Evolutionary conservation across 164 flowering plant species (phyloP), one percentile per base, ranked within the genome.

Genomic region (Platanus orientalis): DNA sequence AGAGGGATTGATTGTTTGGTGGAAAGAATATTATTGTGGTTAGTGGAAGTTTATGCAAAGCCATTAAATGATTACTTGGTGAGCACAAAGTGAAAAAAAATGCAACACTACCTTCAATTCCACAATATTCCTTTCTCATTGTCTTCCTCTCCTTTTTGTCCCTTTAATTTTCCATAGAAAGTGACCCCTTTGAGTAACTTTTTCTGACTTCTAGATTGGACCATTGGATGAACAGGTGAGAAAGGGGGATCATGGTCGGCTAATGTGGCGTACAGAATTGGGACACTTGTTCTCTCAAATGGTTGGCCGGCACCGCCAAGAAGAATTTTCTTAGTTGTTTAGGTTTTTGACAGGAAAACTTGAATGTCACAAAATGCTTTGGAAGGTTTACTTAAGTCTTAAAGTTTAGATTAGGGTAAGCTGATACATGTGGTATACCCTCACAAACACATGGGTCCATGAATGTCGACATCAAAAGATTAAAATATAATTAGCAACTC

Each of bases 221-320:
- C 23, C 9, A 53, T 29, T 20, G 1, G 39, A 42, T 45, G 49
- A 14, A 45, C 5, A 12, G 49, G 49, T 1, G 53, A 39, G 48
- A 14, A 54, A 7, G 12, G 42, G 60, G 67, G 68, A 48, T 57
- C 68, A 48, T 27, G 54, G 67, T 66, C 55, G 65, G 58, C 61
- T 54, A 58, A 64, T 66, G 6, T 29, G 67, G 65, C 67, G 27
- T 26, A 30, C 28, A 6, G 48, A 56, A 27, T 21, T 3, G 21
- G 19, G 63, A 71, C 73, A 58, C 52, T 54, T 63, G 65, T 40
- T 62, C 10, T 44, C 64, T 29, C 58, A n/a, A 60, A 13, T 70
- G 54, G 69, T 53, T 58, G 69, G 74, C 7, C 79, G 76, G 76
- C 72, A 64, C 76, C 79, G 72, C 68, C 64, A 10, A 9, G 13